Percentiles rank a stretch among this genome's conserved stretches.
These are phyloP conservation scores for Aspergillus sp. DNA, from an alignment of 2,329 filamentous ascomycete species.

Conservation along the genomic window DNA sequence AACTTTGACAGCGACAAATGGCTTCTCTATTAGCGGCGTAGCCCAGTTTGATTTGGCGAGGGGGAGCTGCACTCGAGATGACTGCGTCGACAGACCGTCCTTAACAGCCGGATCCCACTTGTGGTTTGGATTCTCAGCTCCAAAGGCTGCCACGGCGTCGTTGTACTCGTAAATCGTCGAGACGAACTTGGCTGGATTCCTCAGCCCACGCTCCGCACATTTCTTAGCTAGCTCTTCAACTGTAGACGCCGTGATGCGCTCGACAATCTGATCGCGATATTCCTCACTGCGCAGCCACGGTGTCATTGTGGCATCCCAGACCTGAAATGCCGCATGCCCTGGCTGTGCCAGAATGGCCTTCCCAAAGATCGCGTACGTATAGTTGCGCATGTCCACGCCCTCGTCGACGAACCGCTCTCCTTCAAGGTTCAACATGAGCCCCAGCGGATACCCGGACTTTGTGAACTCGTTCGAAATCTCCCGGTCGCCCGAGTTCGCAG, in stretches of 20 bases:
- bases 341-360: slow-evolving; percentile 64
- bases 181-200: slow-evolving; percentile 52
- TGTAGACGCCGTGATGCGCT: slow-evolving; percentile 55
- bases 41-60: slow-evolving; percentile 71
- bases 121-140: slow-evolving; percentile 49
- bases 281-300: slow-evolving; percentile 64
- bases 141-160: slow-evolving; percentile 55
- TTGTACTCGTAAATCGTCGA: slow-evolving; percentile 62
- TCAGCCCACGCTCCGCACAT: slow-evolving; percentile 53
- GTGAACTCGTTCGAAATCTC: slow-evolving; percentile 67
- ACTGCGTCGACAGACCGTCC: slow-evolving; percentile 67
- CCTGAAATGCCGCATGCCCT: slow-evolving; percentile 62
- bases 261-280: slow-evolving; percentile 62
- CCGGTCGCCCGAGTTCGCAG: slow-evolving; percentile 59
- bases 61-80: slow-evolving; percentile 45
- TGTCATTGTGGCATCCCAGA: slow-evolving; percentile 62
- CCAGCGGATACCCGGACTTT: slow-evolving; percentile 70
- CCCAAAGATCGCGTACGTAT: slow-evolving; percentile 70
- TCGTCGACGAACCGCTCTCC: slow-evolving; percentile 70
- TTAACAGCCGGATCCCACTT: slow-evolving; percentile 65
- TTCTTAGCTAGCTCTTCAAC: slow-evolving; percentile 62
- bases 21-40: slow-evolving; percentile 58
- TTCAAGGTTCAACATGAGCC: slow-evolving; percentile 64
- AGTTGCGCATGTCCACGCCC: slow-evolving; percentile 67
- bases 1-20: slow-evolving; percentile 67